Evolutionary conservation across 192 early-diverging fungal species (phyloP).

Genomic region (Coemansia sp.): DNA sequence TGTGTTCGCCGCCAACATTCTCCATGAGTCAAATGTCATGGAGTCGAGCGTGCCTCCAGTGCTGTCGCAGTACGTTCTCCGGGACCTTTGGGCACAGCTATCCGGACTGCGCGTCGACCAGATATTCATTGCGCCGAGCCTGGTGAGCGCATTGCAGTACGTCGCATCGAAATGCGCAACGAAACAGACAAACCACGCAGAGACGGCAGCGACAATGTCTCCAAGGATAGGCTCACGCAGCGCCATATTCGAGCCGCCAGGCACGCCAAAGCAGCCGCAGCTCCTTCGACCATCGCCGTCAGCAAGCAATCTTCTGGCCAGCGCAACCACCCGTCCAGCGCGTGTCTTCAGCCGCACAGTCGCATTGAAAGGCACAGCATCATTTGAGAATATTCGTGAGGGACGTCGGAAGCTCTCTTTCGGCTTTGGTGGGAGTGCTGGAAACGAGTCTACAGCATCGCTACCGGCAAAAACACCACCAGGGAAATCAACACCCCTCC

Average conservation of each 20-base stretch:
- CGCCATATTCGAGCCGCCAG: constrained; percentile 17
- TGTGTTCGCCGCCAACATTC: constrained; percentile 37
- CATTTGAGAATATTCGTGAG: constrained; percentile 34
- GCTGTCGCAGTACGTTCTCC: constrained; percentile 43
- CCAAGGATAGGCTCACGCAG: constrained; percentile 19
- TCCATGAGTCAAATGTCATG: constrained; percentile 32
- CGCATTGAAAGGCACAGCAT: constrained; percentile 24
- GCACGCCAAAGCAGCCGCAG: constrained; percentile 12
- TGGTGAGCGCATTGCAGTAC: constrained; percentile 31
- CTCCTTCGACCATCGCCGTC: constrained; percentile 29
- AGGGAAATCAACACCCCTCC: constrained; percentile 10
- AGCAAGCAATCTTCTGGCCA: constrained; percentile 14
- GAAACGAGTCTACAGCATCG: constrained; percentile 28
- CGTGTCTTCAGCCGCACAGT: constrained; percentile 25
- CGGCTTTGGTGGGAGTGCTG: constrained; percentile 12
- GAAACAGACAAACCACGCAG: background rate
- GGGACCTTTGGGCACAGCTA: constrained; percentile 48
- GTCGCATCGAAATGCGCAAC: constrained; percentile 28
- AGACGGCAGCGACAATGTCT: constrained; percentile 2
- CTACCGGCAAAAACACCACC: constrained; percentile 26
- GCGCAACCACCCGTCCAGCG: constrained; percentile 13
- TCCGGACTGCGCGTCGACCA: constrained; percentile 30
- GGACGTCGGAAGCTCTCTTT: constrained; percentile 24
- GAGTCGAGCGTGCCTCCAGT: constrained; percentile 35
- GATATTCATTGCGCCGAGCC: constrained; percentile 37